Evolutionary conservation across 441 rosid genomes (phyloP).

Genomic region (Syzygium malaccense): DNA sequence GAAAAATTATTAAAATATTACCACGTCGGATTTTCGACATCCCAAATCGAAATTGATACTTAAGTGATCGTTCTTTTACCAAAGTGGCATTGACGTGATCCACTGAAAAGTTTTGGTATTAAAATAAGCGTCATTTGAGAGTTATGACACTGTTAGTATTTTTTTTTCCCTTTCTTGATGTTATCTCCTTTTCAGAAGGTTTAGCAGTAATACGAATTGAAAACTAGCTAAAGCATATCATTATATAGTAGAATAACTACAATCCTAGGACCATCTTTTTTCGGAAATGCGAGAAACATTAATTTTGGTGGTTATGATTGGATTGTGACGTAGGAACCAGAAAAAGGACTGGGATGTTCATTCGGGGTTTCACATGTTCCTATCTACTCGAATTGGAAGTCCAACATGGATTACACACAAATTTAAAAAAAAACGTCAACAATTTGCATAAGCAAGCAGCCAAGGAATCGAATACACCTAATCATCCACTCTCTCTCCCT

Average conservation of each 20-base stretch:
- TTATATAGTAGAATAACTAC: background rate
- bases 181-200: background rate
- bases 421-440: background rate
- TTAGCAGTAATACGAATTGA: background rate
- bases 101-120: accelerated
- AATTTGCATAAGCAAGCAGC: background rate
- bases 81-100: background rate
- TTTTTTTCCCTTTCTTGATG: background rate
- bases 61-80: background rate
- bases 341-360: background rate
- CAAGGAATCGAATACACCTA: background rate
- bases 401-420: background rate
- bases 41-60: no score
- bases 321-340: background rate
- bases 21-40: background rate
- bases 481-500: background rate
- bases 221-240: background rate
- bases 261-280: background rate
- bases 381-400: background rate
- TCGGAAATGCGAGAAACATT: background rate
- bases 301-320: background rate
- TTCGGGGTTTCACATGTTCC: background rate
- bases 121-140: accelerated
- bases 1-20: background rate
- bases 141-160: background rate